Evolutionary conservation across 1,284 basidiomycete species (phyloP), one percentile per base, ranked within the genome.

Genomic region (Cronartium quercuum): DNA sequence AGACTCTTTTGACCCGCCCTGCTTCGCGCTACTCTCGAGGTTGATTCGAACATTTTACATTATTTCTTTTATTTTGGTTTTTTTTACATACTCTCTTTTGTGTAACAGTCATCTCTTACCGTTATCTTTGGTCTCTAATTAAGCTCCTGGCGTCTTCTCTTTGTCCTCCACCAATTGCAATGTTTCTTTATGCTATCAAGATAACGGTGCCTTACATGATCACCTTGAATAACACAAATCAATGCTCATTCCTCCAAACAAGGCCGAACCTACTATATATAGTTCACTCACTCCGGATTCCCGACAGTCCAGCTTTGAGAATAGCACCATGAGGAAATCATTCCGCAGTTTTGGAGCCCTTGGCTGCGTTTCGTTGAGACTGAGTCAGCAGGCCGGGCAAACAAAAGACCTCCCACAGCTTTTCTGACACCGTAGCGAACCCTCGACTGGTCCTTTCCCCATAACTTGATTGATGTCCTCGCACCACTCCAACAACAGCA

Each of bases 351-450:
- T 18, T 51, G 4, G 5, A 51, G 5, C 3, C 10, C 21, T 13
- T 3, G 5, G 5, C 4, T 51, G 12, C 47, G 21, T 51, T 51
- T 13, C 47, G 47, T 21, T 51, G 10, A 13, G 47, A 51, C 5
- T 10, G 47, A 13, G 47, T 51, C 4, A 51, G 34, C 10, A 63
- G 29, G 18, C 61, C 61, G 38, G 61, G 61, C n/a, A 63, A 35
- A n/a, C 40, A 10, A 41, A 63, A 63, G n/a, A 63, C 35, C 29
- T 63, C 61, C 61, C 61, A 63, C 10, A 63, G 12, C 12, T 41
- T 35, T 37, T 63, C 61, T 35, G 61, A 63, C 34, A 63, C 61
- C 35, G 61, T 63, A 2, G 35, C 61, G 24, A 63, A 63, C 15
- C 61, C 61, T 12, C 34, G 35, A 41, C 35, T 41, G 1, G 34